Base-by-base conservation (phyloP, 2,329 filamentous ascomycete species). In the Pseudogymnoascus sp. region DNA sequence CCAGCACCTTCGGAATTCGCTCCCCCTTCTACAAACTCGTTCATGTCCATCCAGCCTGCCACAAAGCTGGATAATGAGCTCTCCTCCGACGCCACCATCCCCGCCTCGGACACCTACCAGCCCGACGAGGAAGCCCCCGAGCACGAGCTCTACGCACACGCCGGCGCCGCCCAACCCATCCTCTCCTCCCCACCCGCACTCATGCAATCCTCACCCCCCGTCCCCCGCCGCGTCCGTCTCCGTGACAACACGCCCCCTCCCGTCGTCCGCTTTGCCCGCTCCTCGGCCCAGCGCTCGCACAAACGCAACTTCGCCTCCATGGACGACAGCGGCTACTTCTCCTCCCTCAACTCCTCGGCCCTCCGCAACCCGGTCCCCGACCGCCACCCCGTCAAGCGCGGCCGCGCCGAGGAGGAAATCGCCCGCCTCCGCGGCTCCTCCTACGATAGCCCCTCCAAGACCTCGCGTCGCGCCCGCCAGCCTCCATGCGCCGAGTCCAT, bases 301-400 rank as follows among this genome's bases (percentile, higher is more conserved):
- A 91, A 90, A 76, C 87, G 89, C 67, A 93, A 91, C 74, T 85
- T 89, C 69, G 83, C 84, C 31, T 88, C 89, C 11, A 88, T 95
- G 79, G 91, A 90, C 70, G 94, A 99, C 75, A 97, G 93, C 72
- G 94, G 94, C 41, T 99, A 97, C 75, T 96, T 96, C 73, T 97
- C 94, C 1, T 97, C 92, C 0, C 82, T 97, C 16, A 92, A 97
- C 69, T 97, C 94, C 2, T 97, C 94, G 0, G 91, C 83, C 12
- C 83, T 91, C 73, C 85, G 93, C 64, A 86, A 89, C 58, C 93
- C 91, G 0, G 92, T 95, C 70, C 83, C 87, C 61, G 89, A 92
- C 68, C 86, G 87, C n/a, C 88, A 88, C 59, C 84, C 85, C 62
- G 87, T 92, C 69, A 95, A 93, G 78, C 88, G 91, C 64, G 93